Evolutionary conservation across 345 rosid genomes (phyloP), one percentile per base, ranked within the genome.

Genomic region (Lepidium africanum): DNA sequence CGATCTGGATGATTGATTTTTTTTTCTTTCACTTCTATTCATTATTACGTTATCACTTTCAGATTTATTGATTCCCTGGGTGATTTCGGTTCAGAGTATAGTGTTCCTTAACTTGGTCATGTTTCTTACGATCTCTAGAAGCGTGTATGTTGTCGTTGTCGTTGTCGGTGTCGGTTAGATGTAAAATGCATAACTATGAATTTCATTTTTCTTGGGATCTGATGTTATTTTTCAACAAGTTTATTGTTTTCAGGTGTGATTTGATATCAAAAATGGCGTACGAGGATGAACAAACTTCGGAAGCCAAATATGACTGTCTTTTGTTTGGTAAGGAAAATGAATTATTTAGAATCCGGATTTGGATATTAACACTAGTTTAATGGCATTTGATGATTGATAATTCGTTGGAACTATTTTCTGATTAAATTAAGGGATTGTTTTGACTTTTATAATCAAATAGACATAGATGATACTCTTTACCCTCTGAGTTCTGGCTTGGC

Each of bases 401-500:
- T 15, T n/a, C 48, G 49, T 53, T 33, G 7, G 9, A 7, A 42
- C 8, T 42, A 3, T 63, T 37, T 63, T 25, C 45, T 71, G 63
- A 43, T 45, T 12, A 2, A 1, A 35, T 1, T 13, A 36, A 27
- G 32, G 32, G 32, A 3, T 17, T 9, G 8, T 14, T 14, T 21
- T 7, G 41, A n/a, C 13, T 23, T 45, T 30, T 30, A 30, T 17
- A 17, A 23, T 63, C 15, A 25, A 58, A 50, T 68, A 74, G 77
- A 74, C 35, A 74, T 74, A 74, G 98, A 92, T 77, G 98, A 92
- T 76, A 92, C 97, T 63, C 85, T 92, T 67, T 92, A 90, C 74
- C 88, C 96, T 53, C 47, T 63, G 19, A 85, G 82, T 74, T 90
- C 94, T 71, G 97, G 98, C 38, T 72, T 92, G 62, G 81, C 94